These are phyloP conservation scores for Byssothecium circinans DNA, from an alignment of 2,329 filamentous ascomycete genomes.

Conservation along the genomic window DNA sequence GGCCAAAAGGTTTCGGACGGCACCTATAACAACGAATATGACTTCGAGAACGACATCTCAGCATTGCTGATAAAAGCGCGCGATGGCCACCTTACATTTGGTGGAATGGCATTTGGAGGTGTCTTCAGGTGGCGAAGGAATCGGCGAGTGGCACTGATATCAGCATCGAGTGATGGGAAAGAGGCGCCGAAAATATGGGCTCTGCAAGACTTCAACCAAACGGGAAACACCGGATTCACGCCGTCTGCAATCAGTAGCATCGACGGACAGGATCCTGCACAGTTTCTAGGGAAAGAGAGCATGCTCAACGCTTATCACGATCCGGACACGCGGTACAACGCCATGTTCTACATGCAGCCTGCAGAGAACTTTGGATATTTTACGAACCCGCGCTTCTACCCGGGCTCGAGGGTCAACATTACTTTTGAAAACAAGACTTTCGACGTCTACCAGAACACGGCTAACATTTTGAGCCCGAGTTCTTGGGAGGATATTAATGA, in stretches of 20 bases:
- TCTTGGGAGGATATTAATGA: constrained; percentile 37
- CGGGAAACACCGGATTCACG: constrained; percentile 16
- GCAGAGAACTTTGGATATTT: constrained; percentile 35
- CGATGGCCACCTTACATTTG: constrained; percentile 41
- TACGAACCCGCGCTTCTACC: constrained; percentile 37
- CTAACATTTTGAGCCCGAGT: constrained; percentile 24
- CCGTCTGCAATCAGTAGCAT: constrained; percentile 44
- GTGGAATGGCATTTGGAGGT: constrained; percentile 40
- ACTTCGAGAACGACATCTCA: constrained; percentile 45
- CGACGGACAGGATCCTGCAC: constrained; percentile 38
- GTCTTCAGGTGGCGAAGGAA: constrained; percentile 40
- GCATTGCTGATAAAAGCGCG: constrained; percentile 34
- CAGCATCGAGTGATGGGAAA: constrained; percentile 34
- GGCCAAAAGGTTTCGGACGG: constrained; percentile 30
- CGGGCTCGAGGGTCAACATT: constrained; percentile 29
- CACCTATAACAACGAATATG: constrained; percentile 45
- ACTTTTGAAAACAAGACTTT: constrained; percentile 43
- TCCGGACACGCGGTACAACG: constrained; percentile 46
- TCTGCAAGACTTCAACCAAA: constrained; percentile 35
- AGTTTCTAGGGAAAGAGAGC: constrained; percentile 40
- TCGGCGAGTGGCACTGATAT: constrained; percentile 32
- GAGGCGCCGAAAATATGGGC: constrained; percentile 35
- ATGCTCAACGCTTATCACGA: constrained; percentile 40
- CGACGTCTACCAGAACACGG: constrained; percentile 32
- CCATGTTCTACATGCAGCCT: constrained; percentile 41